Conservation (phyloP, 2,329 filamentous ascomycete species). For the Claviceps humidiphila region DNA sequence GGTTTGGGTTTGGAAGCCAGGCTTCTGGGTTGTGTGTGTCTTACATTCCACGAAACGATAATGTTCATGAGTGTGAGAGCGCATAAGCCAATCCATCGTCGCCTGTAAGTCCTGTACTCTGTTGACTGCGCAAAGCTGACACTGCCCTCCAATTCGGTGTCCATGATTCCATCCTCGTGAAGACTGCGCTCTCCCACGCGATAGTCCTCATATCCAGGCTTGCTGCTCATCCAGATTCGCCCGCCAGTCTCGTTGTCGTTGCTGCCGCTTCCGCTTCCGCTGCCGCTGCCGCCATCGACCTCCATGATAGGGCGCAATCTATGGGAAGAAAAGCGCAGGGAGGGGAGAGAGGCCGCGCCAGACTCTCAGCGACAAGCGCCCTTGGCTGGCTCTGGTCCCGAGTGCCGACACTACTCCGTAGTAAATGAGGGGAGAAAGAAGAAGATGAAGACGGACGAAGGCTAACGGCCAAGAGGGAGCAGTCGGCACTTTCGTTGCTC, state of each 20-base stretch:
- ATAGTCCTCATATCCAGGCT: slow-evolving; percentile 17
- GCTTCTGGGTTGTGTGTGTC: slow-evolving; percentile 17
- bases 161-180: slow-evolving; percentile 9
- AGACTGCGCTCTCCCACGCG: slow-evolving; percentile 13
- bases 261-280: background rate
- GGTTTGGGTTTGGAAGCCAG: background rate
- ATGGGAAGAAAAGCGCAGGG: background rate
- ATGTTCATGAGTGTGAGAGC: slow-evolving; percentile 84
- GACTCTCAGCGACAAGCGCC: background rate
- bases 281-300: background rate
- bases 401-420: background rate
- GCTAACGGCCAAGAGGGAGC: too few relatives aligned
- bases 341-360: background rate
- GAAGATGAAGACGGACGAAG: background rate
- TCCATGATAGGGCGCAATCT: background rate
- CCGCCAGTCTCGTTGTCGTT: slow-evolving; percentile 3
- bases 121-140: slow-evolving; percentile 12
- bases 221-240: slow-evolving; percentile 19
- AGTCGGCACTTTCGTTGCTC: too few relatives aligned
- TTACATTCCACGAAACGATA: slow-evolving; percentile 88
- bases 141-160: slow-evolving; percentile 9
- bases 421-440: background rate
- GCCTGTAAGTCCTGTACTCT: slow-evolving; percentile 52
- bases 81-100: slow-evolving; percentile 75
- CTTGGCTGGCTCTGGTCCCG: background rate